These are phyloP conservation scores for Dipodascus albidus DNA, from an alignment of 805 yeast genomes.

Conservation along the genomic window DNA sequence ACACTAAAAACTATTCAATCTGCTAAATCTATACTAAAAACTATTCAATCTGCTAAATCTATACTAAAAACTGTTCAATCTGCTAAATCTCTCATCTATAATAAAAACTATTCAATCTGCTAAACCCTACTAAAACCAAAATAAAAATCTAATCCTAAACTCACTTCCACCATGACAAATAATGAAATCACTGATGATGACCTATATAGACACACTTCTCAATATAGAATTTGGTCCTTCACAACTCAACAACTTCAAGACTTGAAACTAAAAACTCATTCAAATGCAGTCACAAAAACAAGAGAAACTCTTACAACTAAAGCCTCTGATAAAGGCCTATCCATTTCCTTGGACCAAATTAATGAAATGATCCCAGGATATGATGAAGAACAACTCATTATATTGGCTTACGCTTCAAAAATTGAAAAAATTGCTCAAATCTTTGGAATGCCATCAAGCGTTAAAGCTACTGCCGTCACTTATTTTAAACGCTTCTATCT, in stretches of 20 bases:
- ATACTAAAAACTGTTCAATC: too few species aligned
- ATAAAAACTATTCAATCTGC: too few species aligned
- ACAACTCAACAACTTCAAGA: conserved; percentile 44
- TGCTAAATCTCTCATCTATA: too few species aligned
- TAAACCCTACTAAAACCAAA: background rate
- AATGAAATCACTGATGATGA: conserved; percentile 64
- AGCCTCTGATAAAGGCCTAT: conserved; percentile 28
- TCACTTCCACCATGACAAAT: conserved; percentile 3
- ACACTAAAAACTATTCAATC: too few species aligned
- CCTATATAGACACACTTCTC: conserved; percentile 76
- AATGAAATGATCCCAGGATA: background rate
- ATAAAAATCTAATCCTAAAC: background rate
- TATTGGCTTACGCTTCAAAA: conserved; percentile 55
- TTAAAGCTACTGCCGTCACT: conserved; percentile 72
- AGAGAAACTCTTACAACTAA: conserved; percentile 10
- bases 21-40: too few species aligned
- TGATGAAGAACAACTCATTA: conserved; percentile 61
- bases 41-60: too few species aligned
- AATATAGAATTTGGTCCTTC: conserved; percentile 79
- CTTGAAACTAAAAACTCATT: conserved; percentile 39
- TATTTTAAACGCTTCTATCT: conserved; percentile 76
- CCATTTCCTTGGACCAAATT: conserved; percentile 36
- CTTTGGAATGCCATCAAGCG: conserved; percentile 80
- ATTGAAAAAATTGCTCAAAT: conserved; percentile 58
- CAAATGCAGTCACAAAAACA: conserved; percentile 38